These are phyloP conservation scores for Gaertneriomyces semiglobifer DNA, from an alignment of 192 early-diverging fungal species.

Conservation along the genomic window DNA sequence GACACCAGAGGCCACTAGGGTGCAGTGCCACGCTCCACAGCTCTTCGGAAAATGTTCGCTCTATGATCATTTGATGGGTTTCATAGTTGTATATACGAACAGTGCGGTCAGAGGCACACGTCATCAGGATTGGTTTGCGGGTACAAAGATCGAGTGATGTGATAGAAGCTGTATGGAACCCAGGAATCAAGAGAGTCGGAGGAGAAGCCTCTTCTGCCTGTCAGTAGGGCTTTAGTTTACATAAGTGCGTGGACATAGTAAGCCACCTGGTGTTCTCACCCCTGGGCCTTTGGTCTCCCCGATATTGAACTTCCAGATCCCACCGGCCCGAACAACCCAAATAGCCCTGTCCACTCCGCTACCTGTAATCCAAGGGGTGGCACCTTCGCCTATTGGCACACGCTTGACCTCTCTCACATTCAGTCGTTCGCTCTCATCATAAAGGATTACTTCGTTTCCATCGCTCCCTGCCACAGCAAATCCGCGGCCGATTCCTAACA, in stretches of 20 bases:
- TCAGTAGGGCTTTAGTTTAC: neutral
- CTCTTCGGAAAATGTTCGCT: slow-evolving; percentile 55
- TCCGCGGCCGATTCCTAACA: slow-evolving; percentile 24
- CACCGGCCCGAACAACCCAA: slow-evolving; percentile 33
- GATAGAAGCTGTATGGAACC: slow-evolving; percentile 48
- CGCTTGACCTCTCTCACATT: slow-evolving; percentile 25
- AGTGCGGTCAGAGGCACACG: slow-evolving; percentile 44
- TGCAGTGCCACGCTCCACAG: slow-evolving; percentile 49
- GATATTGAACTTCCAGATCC: slow-evolving; percentile 29
- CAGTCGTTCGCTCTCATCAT: slow-evolving; percentile 15
- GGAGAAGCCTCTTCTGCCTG: slow-evolving; percentile 41
- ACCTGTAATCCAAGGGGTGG: slow-evolving; percentile 32
- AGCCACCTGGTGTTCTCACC: neutral
- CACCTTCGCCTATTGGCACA: slow-evolving; percentile 3
- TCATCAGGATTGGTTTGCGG: slow-evolving; percentile 53
- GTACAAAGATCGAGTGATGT: slow-evolving; percentile 49
- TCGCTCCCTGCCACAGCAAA: slow-evolving; percentile 36
- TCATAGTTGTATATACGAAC: slow-evolving; percentile 60
- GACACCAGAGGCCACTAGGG: slow-evolving; percentile 53
- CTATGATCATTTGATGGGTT: slow-evolving; percentile 45
- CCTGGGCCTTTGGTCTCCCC: slow-evolving; percentile 14
- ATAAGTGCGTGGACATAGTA: neutral
- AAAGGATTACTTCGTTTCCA: slow-evolving; percentile 37
- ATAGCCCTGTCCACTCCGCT: slow-evolving; percentile 43
- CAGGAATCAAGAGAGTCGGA: slow-evolving; percentile 33